A percentile compares a stretch with the other conserved stretches of the same genome.
Evolutionary conservation across 176 grass and related monocot species (phyloP).

Genomic region (Triticum dicoccoides): DNA sequence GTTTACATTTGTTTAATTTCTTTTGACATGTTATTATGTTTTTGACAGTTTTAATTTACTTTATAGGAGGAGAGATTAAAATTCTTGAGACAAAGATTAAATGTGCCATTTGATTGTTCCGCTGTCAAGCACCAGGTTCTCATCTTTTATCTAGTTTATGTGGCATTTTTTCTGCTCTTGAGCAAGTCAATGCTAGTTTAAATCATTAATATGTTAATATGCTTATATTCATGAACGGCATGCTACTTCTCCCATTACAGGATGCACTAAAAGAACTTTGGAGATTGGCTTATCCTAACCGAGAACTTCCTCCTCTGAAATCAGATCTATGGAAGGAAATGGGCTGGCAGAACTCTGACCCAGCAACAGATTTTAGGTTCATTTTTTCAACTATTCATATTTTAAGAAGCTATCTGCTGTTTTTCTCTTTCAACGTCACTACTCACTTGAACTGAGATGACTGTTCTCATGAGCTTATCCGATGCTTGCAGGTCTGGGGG

Average conservation of each 20-base stretch:
- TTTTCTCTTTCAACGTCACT: constrained; percentile 1
- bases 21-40: background rate
- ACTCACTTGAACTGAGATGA: background rate
- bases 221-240: background rate
- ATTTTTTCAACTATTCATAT: background rate
- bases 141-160: background rate
- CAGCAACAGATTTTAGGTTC: constrained; percentile 87
- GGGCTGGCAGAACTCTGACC: constrained; percentile 90
- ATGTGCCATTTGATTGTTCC: constrained; percentile 62
- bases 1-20: background rate
- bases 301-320: constrained; percentile 68
- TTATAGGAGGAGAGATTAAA: constrained; percentile 58
- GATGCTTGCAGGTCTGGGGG: constrained; percentile 53
- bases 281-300: constrained; percentile 70
- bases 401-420: constrained; percentile 23
- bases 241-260: constrained; percentile 37
- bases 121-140: constrained; percentile 63
- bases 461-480: constrained; percentile 3
- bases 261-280: constrained; percentile 91
- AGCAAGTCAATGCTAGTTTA: constrained; percentile 17
- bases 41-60: constrained; percentile 11
- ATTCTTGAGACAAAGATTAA: constrained; percentile 64
- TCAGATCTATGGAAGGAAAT: constrained; percentile 95
- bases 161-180: background rate
- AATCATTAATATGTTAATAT: background rate